Conservation (phyloP, 257 asterid species). For the Solanum sejunctum region DNA sequence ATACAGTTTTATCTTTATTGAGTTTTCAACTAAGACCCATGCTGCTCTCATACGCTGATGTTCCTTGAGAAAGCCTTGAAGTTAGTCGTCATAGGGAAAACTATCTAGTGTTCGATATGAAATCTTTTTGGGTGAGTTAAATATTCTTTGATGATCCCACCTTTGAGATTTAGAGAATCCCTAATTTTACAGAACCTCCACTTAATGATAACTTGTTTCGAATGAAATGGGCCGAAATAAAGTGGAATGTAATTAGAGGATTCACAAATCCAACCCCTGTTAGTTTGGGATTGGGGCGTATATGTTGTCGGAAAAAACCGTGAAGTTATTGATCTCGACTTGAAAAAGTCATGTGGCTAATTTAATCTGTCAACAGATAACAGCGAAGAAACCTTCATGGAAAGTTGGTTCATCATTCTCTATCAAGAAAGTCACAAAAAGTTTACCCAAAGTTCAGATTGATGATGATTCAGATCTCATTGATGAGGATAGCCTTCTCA, state of each 20-base stretch:
- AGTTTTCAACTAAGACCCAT: neutral
- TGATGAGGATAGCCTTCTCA: constrained; percentile 93
- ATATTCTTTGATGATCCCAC: neutral
- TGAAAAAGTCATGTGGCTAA: neutral
- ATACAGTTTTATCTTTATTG: neutral
- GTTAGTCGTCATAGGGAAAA: neutral
- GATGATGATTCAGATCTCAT: constrained; percentile 81
- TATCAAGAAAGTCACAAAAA: constrained; percentile 34
- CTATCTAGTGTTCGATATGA: neutral
- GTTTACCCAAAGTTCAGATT: constrained; percentile 56
- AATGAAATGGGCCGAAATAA: neutral
- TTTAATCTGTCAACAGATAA: constrained; percentile 24
- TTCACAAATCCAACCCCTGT: neutral
- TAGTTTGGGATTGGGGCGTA: neutral
- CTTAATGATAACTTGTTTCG: neutral
- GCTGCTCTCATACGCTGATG: neutral
- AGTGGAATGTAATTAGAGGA: neutral
- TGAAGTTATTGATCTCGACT: neutral
- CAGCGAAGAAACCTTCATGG: constrained; percentile 86
- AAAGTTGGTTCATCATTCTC: constrained; percentile 85
- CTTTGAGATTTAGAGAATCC: neutral
- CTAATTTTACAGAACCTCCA: neutral
- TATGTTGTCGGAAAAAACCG: neutral
- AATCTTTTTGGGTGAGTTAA: neutral
- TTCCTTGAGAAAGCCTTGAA: neutral